A percentile compares a stretch with the other conserved stretches of the same genome.
Evolutionary conservation across 352 stramenopile genomes (phyloP).

Genomic region (Pythium brachiatum): DNA sequence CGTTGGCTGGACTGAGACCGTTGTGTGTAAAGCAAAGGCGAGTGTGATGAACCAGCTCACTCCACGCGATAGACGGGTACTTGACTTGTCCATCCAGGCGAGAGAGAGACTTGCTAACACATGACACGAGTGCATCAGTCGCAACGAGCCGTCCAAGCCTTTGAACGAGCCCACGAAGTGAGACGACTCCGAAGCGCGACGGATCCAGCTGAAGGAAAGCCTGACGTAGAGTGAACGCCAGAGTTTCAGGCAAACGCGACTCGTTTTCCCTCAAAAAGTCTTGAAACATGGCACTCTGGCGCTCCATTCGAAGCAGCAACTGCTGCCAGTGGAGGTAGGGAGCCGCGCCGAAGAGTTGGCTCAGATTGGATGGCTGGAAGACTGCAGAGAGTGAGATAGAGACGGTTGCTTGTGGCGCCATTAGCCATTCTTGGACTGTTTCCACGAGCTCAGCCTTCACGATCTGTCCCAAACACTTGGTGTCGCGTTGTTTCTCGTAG

Average conservation of each 20-base stretch:
- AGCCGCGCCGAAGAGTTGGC: conserved; percentile 25
- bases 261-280: conserved; percentile 36
- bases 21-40: not conserved
- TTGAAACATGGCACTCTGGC: conserved; percentile 31
- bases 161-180: conserved; percentile 38
- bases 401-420: not conserved
- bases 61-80: conserved; percentile 31
- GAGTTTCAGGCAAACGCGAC: conserved; percentile 22
- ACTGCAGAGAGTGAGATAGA: conserved; percentile 7
- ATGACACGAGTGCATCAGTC: not conserved
- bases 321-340: conserved; percentile 60
- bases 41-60: conserved; percentile 28
- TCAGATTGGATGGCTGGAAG: conserved; percentile 13
- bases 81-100: conserved; percentile 2
- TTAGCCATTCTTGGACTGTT: not conserved
- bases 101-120: not conserved
- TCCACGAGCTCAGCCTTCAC: conserved; percentile 2
- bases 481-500: conserved; percentile 23
- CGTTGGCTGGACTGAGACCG: conserved; percentile 3
- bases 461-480: conserved; percentile 9
- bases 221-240: conserved; percentile 22
- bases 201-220: conserved; percentile 44
- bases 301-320: conserved; percentile 48
- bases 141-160: conserved; percentile 14
- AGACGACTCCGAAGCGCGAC: conserved; percentile 40